These are phyloP conservation scores for Spinellus fusiger DNA, from an alignment of 192 early-diverging fungal genomes.

Conservation along the genomic window DNA sequence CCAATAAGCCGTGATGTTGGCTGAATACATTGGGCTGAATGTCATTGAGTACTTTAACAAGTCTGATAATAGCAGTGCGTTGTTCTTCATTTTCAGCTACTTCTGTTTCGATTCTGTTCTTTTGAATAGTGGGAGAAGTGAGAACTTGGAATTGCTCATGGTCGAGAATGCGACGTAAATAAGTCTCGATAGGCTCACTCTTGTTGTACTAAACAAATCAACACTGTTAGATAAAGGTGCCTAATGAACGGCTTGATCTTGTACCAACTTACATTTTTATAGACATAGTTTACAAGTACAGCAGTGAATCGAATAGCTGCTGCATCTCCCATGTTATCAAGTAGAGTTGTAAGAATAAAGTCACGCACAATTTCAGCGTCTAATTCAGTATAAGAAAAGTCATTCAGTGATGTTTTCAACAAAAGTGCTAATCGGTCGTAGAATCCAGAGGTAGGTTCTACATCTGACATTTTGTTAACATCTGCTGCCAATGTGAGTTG, in stretches of 20 bases:
- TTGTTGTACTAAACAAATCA: conserved; percentile 14
- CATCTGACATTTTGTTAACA: conserved; percentile 2
- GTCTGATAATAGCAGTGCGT: conserved; percentile 39
- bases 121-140: conserved; percentile 18
- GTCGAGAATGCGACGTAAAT: conserved; percentile 28
- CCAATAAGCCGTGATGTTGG: conserved; percentile 40
- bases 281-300: conserved; percentile 27
- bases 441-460: neutral
- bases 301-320: conserved; percentile 35
- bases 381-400: conserved; percentile 8
- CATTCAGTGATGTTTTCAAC: neutral
- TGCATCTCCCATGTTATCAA: conserved; percentile 36
- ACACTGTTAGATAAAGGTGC: neutral
- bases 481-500: conserved; percentile 4
- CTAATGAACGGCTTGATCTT: too few species aligned
- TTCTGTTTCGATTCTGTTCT: conserved; percentile 24
- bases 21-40: conserved; percentile 44
- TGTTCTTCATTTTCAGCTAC: conserved; percentile 26
- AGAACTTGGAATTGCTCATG: conserved; percentile 37
- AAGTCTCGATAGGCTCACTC: conserved; percentile 31
- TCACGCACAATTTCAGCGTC: conserved; percentile 33
- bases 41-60: conserved; percentile 46
- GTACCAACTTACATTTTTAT: conserved; percentile 26
- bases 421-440: neutral
- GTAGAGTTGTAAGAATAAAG: conserved; percentile 31